phyloP scores from a whole-genome alignment of 2,329 filamentous ascomycete species.

The Byssoonygena ceratinophila region DNA sequence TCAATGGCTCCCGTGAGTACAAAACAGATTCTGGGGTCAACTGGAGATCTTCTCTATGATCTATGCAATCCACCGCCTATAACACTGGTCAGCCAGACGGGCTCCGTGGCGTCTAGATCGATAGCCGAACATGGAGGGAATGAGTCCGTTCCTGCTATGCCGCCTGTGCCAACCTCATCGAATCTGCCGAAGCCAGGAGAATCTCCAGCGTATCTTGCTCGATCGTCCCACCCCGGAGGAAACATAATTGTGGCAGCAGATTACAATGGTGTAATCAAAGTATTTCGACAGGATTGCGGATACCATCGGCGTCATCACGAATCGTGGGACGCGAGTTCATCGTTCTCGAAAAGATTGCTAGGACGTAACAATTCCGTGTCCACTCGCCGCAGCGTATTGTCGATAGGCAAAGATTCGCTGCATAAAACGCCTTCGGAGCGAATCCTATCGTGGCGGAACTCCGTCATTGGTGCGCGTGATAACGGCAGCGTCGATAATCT shows the following conservation, averaged over 20 bases:
- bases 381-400: slow-evolving; percentile 43
- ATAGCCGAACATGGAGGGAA: slow-evolving; percentile 34
- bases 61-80: slow-evolving; percentile 91
- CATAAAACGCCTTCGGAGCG: slow-evolving; percentile 54
- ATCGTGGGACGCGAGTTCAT: slow-evolving; percentile 65
- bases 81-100: slow-evolving; percentile 63
- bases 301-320: slow-evolving; percentile 65
- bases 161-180: slow-evolving; percentile 25
- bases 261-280: slow-evolving; percentile 77
- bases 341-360: slow-evolving; percentile 59
- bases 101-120: slow-evolving; percentile 46
- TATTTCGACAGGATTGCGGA: slow-evolving; percentile 91
- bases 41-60: slow-evolving; percentile 88
- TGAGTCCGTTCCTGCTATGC: slow-evolving; percentile 8
- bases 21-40: slow-evolving; percentile 63
- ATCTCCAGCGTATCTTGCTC: slow-evolving; percentile 65
- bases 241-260: slow-evolving; percentile 91
- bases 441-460: slow-evolving; percentile 80
- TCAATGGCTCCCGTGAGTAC: slow-evolving; percentile 72
- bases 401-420: slow-evolving; percentile 35
- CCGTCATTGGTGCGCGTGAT: slow-evolving; percentile 44
- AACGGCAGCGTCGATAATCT: slow-evolving; percentile 40
- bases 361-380: slow-evolving; percentile 47
- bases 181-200: slow-evolving; percentile 47
- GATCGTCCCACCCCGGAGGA: slow-evolving; percentile 64